Percentiles rank a stretch among this genome's conserved stretches.
Conservation (phyloP, 2,329 filamentous ascomycete species). For the Ophiocordyceps camponoti-leonardi region DNA sequence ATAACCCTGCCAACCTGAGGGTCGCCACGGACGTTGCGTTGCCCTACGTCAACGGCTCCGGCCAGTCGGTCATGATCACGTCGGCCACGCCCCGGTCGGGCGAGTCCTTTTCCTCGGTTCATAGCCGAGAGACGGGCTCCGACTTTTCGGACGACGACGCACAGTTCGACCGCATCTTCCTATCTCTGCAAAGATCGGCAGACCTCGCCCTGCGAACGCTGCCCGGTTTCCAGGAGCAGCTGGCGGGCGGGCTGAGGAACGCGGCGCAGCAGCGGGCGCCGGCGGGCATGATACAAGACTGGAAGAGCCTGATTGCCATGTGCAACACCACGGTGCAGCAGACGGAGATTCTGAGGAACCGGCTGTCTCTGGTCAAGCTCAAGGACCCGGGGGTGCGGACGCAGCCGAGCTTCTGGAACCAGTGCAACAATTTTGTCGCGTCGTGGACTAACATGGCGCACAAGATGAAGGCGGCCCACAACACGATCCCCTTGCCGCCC, state of each 20-base stretch:
- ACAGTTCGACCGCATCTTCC: conserved; percentile 67
- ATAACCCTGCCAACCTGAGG: conserved; percentile 34
- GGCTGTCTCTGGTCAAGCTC: conserved; percentile 65
- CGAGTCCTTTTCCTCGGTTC: conserved; percentile 55
- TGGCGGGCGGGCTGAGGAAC: conserved; percentile 43
- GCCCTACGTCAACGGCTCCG: conserved; percentile 27
- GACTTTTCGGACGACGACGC: conserved; percentile 63
- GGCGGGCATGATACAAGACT: conserved; percentile 44
- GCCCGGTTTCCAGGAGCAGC: conserved; percentile 51
- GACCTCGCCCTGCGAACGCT: conserved; percentile 57
- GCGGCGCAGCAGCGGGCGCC: conserved; percentile 43
- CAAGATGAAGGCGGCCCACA: conserved; percentile 38
- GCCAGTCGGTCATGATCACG: conserved; percentile 33
- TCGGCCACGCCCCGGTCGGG: conserved; percentile 64
- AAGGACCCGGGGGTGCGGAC: conserved; percentile 65
- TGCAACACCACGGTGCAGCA: conserved; percentile 55
- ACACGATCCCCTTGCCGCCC: conserved; percentile 33
- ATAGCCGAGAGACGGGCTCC: conserved; percentile 25
- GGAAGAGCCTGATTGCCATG: conserved; percentile 54
- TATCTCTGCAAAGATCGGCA: conserved; percentile 56
- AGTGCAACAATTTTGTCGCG: conserved; percentile 59
- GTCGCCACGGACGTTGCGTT: conserved; percentile 37
- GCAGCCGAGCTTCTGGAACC: conserved; percentile 43
- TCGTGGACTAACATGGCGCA: conserved; percentile 51
- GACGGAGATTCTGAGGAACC: conserved; percentile 53